These are phyloP conservation scores for Tillandsia fasciculata DNA, from an alignment of 176 grass and related monocot species.

Conservation along the genomic window DNA sequence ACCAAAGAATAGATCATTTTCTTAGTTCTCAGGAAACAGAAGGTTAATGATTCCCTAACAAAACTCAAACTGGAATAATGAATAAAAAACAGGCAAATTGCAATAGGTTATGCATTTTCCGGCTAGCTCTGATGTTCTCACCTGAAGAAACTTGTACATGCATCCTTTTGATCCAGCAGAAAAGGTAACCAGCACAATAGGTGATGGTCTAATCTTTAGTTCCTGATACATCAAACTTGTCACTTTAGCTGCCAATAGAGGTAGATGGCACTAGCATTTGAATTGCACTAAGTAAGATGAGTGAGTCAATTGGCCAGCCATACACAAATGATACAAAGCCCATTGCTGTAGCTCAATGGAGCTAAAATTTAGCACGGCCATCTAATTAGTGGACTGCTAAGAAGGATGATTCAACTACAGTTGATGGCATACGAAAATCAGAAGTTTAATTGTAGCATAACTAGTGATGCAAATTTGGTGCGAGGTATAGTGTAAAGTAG, in stretches of 20 bases:
- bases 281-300: neutral
- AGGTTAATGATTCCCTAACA: neutral
- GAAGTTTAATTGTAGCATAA: neutral
- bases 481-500: conserved; percentile 1
- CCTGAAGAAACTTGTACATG: conserved; percentile 92
- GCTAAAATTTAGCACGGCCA: neutral
- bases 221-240: conserved; percentile 39
- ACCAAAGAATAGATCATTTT: conserved; percentile 8
- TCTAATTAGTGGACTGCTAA: neutral
- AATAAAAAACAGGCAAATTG: neutral
- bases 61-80: neutral
- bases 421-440: too few relatives aligned
- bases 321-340: neutral
- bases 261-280: neutral
- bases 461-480: neutral
- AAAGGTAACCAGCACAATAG: conserved; percentile 64
- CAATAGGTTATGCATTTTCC: neutral
- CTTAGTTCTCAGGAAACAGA: neutral
- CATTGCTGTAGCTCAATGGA: neutral
- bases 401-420: neutral
- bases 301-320: neutral
- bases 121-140: conserved; percentile 7
- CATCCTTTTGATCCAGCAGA: conserved; percentile 80
- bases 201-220: conserved; percentile 51
- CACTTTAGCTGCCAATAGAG: neutral